Evolutionary conservation across 345 rosid genomes (phyloP).

Genomic region (Gossypium thurberi): DNA sequence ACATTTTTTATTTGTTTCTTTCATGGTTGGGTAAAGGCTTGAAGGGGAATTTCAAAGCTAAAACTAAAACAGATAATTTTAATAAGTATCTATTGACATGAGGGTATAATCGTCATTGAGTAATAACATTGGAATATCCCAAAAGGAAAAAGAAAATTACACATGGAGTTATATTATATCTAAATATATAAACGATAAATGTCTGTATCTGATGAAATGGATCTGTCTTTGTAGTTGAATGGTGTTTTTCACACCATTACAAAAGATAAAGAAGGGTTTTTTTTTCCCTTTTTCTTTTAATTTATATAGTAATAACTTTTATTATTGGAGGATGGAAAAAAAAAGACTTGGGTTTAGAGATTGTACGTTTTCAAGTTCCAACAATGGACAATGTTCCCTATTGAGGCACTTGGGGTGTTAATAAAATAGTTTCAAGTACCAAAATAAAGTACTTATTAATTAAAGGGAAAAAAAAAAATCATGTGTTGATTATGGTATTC

Average conservation of each 20-base stretch:
- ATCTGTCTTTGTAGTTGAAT: conserved; percentile 17
- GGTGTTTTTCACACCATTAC: conserved; percentile 14
- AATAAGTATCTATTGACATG: not conserved
- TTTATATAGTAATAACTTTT: not conserved
- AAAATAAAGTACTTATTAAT: not conserved
- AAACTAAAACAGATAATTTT: not conserved
- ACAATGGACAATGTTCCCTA: not conserved
- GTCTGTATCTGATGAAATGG: conserved; percentile 11
- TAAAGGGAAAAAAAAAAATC: not conserved
- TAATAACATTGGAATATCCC: not conserved
- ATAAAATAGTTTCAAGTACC: not conserved
- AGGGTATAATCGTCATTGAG: conserved; percentile 1
- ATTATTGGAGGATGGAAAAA: not conserved
- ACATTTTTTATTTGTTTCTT: not conserved
- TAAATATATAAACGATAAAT: not conserved
- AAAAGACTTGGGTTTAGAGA: not conserved
- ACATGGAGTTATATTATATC: not conserved
- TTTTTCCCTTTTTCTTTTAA: not conserved
- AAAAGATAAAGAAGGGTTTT: not conserved
- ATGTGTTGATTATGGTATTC: accelerated
- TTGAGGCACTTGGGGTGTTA: not conserved
- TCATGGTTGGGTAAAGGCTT: not conserved
- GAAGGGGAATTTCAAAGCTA: not conserved
- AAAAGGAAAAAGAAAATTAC: not conserved
- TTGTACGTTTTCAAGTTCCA: conserved; percentile 1